phyloP scores from a whole-genome alignment of 169 alveolate genomes.

The Plasmodium yoelii region DNA sequence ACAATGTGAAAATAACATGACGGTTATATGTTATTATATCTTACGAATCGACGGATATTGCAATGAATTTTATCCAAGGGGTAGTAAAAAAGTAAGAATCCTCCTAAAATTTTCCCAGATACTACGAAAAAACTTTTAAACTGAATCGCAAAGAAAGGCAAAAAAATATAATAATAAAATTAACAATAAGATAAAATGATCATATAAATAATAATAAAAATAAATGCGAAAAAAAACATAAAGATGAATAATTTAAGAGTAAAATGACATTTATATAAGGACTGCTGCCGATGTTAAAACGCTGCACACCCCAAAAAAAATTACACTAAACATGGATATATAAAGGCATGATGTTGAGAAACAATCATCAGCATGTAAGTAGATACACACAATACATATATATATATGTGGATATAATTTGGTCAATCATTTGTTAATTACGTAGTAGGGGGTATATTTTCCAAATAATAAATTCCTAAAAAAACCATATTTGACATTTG shows the following conservation, averaged over 20 bases:
- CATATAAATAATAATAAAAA: constrained; percentile 13
- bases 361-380: background rate
- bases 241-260: background rate
- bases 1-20: background rate
- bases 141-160: background rate
- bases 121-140: constrained; percentile 46
- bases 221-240: background rate
- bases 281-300: background rate
- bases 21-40: background rate
- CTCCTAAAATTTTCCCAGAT: constrained; percentile 69
- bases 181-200: background rate
- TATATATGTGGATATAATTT: constrained; percentile 1
- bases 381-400: background rate
- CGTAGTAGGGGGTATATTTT: constrained; percentile 53
- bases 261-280: background rate
- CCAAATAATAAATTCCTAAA: constrained; percentile 66
- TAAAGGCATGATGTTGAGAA: background rate
- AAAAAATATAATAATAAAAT: constrained; percentile 29
- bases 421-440: constrained; percentile 6
- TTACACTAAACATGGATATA: too few relatives aligned
- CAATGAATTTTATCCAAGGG: constrained; percentile 75
- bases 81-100: constrained; percentile 75
- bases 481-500: constrained; percentile 77
- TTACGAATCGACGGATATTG: constrained; percentile 77
- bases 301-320: too few relatives aligned